Evolutionary conservation across 1,284 basidiomycete species (phyloP), one percentile per base, ranked within the genome.

Genomic region (Meripilus lineatus): DNA sequence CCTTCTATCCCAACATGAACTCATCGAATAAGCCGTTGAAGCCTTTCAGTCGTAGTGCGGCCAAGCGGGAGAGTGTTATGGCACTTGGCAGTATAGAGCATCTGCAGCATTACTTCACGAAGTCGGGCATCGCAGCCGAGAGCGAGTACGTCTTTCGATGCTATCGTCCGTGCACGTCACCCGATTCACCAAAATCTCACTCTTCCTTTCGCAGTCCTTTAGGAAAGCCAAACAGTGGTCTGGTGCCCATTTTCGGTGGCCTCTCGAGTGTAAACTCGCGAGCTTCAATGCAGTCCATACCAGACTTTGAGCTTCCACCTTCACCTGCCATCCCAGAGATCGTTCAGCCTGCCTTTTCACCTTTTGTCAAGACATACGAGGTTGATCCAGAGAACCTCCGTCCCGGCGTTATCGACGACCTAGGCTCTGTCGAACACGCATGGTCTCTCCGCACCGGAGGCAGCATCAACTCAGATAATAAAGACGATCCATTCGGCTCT

Each of bases 31-130:
- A 85, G 56, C 76, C 76, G 0, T 70, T 77, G 62, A 90, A 90
- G 53, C 86, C 86, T 6, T 92, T 92, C 72, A 87, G 84, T 56
- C 71, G 84, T 52, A 89, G 85, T 51, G 89, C 90, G 3, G 86
- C 87, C 5, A 90, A 90, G 65, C 75, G 90, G 34, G 84, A 88
- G 61, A 89, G 85, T 56, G 90, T 93, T 15, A 84, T 91, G 83
- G 80, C 86, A 0, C 65, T 93, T 17, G 88, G 88, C 22, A 88
- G 85, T 59, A 92, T 93, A 51, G 86, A 90, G 57, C 85, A 91
- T 59, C 72, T 93, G 40, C 89, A 93, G 65, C 84, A 92, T 58
- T 89, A 89, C 58, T 91, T 90, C 54, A 89, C 89, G 5, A 90
- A 90, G 74, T 81, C 84, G 1, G 87, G 87, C 4, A 74, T 89